Conservation (phyloP, 768 basidiomycete genomes). For the Panus rudis region DNA sequence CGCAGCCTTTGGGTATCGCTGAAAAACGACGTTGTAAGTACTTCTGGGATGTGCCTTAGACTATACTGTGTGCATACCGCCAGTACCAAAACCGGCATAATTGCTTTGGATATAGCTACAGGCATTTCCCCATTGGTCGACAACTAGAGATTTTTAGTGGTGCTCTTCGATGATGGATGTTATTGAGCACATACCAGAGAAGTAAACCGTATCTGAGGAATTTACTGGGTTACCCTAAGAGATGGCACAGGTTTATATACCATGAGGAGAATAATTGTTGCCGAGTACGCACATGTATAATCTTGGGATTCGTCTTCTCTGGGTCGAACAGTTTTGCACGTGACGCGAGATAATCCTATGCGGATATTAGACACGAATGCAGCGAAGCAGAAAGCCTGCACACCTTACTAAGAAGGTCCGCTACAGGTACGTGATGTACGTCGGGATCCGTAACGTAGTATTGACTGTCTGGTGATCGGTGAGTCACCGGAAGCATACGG, state of each 20-base stretch:
- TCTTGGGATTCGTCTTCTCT: constrained; percentile 49
- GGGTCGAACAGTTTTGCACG: constrained; percentile 80
- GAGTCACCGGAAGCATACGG: background rate
- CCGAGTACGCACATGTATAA: constrained; percentile 50
- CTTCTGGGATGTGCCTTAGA: background rate
- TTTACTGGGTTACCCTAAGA: constrained; percentile 73
- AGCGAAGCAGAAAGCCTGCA: constrained; percentile 3
- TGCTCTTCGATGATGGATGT: background rate
- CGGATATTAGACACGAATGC: constrained; percentile 3
- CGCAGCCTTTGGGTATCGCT: constrained; percentile 91
- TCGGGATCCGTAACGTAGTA: constrained; percentile 94
- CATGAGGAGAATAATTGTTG: background rate
- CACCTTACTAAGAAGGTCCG: constrained; percentile 81
- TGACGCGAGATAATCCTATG: constrained; percentile 72
- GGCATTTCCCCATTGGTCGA: constrained; percentile 84
- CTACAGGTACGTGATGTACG: constrained; percentile 66
- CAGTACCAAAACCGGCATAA: constrained; percentile 89
- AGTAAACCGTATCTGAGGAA: constrained; percentile 93
- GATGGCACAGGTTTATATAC: background rate
- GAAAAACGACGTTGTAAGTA: background rate
- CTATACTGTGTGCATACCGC: constrained; percentile 35
- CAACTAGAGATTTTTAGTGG: constrained; percentile 36
- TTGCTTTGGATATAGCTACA: constrained; percentile 89
- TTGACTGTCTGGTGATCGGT: constrained; percentile 52
- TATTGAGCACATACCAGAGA: constrained; percentile 53